A percentile compares a stretch with the other conserved stretches of the same genome.
These are phyloP conservation scores for Fusarium irregulare DNA, from an alignment of 2,329 filamentous ascomycete species.

Conservation along the genomic window DNA sequence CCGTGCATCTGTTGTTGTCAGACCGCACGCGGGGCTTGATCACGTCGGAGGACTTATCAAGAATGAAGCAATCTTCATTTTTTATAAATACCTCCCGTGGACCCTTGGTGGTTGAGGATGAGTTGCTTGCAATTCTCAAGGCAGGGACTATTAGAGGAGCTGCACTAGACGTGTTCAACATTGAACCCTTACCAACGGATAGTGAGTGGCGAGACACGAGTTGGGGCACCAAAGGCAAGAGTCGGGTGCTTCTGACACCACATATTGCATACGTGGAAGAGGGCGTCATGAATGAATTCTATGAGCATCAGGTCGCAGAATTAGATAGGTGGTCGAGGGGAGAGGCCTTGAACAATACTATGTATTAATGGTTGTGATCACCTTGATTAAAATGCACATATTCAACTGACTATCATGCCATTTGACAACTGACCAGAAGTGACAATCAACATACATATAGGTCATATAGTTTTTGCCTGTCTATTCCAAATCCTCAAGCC, in stretches of 20 bases:
- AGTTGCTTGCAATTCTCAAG: not conserved
- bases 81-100: slow-evolving; percentile 5
- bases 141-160: not conserved
- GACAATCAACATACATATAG: too few relatives aligned
- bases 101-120: not conserved
- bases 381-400: too few relatives aligned
- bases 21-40: not conserved
- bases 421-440: too few relatives aligned
- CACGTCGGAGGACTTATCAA: not conserved
- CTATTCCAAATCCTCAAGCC: too few relatives aligned
- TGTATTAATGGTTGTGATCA: not conserved
- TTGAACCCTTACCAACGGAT: not conserved
- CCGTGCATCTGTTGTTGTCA: not conserved
- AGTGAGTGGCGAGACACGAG: not conserved
- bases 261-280: slow-evolving; percentile 6
- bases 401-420: too few relatives aligned
- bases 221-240: not conserved
- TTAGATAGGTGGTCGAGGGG: not conserved
- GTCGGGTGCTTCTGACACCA: not conserved
- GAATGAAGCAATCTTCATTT: not conserved
- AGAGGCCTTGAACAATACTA: not conserved
- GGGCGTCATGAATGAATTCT: not conserved
- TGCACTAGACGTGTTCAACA: not conserved
- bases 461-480: too few relatives aligned
- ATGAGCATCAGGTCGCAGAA: not conserved